A percentile compares a stretch with the other conserved stretches of the same genome.
Evolutionary conservation across 1,139 yeast species (phyloP).

Genomic region (Nakaseomyces uthaithaninus): DNA sequence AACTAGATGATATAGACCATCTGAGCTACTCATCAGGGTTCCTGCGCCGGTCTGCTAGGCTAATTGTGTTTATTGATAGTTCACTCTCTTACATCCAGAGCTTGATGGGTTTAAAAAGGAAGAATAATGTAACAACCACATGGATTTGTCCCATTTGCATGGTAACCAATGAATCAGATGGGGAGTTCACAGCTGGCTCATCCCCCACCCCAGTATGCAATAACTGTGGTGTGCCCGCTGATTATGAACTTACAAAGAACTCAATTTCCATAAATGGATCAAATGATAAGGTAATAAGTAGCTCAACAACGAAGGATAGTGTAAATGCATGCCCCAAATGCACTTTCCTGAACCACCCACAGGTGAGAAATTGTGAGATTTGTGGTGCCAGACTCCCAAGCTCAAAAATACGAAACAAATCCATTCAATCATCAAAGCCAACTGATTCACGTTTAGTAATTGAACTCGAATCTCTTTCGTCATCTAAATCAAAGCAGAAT

Average conservation of each 20-base stretch:
- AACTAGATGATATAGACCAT: conserved; percentile 39
- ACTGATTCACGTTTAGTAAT: conserved; percentile 30
- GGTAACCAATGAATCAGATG: conserved; percentile 47
- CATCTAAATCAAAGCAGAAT: conserved; percentile 23
- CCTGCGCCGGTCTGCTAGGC: conserved; percentile 70
- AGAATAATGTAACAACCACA: conserved; percentile 31
- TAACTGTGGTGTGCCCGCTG: conserved; percentile 66
- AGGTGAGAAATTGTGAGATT: conserved; percentile 71
- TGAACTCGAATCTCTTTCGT: conserved; percentile 19
- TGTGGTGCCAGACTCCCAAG: conserved; percentile 60
- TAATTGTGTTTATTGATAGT: conserved; percentile 36
- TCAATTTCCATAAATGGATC: conserved; percentile 14
- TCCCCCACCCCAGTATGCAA: conserved; percentile 48
- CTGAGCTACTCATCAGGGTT: conserved; percentile 54
- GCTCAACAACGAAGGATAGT: conserved; percentile 11
- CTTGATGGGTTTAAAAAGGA: neutral
- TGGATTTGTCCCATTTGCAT: conserved; percentile 89
- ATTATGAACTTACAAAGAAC: conserved; percentile 32
- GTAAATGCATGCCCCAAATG: conserved; percentile 65
- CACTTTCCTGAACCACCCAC: conserved; percentile 79
- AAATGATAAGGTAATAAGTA: conserved; percentile 4
- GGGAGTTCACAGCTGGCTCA: conserved; percentile 33
- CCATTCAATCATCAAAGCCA: conserved; percentile 10
- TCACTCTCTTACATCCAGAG: neutral
- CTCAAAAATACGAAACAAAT: conserved; percentile 15